Evolutionary conservation across 2,329 filamentous ascomycete species (phyloP), one percentile per base, ranked within the genome.

Genomic region (Fonsecaea pedrosoi): DNA sequence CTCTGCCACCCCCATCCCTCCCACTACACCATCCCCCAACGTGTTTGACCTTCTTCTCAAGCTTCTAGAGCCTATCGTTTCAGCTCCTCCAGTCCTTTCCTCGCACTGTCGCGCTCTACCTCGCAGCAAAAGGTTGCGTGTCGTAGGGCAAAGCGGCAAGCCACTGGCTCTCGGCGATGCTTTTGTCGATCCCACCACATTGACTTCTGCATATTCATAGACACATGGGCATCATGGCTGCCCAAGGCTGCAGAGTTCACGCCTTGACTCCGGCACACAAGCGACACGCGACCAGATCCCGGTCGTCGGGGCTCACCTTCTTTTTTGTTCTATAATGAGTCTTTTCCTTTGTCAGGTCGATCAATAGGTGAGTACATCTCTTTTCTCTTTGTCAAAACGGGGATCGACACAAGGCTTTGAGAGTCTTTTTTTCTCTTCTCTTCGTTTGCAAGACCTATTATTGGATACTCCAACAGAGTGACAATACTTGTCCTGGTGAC

Each of bases 81-180:
- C 60, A 64, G 9, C 40, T 40, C 54, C 42, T 15, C 8, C 38
- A 34, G 37, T 18, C 58, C 55, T 58, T 68, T 70, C 54, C 34
- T 35, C 30, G 60, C 58, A 62, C 32, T 54, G 30, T 45, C 56
- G 62, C 62, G 65, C 56, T 38, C 48, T 62, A 34, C 57, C 37
- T 60, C 57, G 38, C 64, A 57, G 60, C 62, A 57, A 54, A 34
- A 64, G 62, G 64, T 71, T 62, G 53, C 62, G 65, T 50, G 58
- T 60, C 34, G 30, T 64, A 35, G 54, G 38, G 4, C 35, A 38
- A 35, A 53, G 61, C 68, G 66, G 60, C 58, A 70, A 71, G 60
- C 61, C 63, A 73, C 69, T 71, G 71, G 71, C 68, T 69, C 61
- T 70, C 40, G 66, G 69, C 66, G 58, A 50, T 62, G 54, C 66